Percentiles rank a stretch among this genome's conserved stretches.
Conservation (phyloP, 2,329 filamentous ascomycete genomes). For the Diaporthe humulicola region DNA sequence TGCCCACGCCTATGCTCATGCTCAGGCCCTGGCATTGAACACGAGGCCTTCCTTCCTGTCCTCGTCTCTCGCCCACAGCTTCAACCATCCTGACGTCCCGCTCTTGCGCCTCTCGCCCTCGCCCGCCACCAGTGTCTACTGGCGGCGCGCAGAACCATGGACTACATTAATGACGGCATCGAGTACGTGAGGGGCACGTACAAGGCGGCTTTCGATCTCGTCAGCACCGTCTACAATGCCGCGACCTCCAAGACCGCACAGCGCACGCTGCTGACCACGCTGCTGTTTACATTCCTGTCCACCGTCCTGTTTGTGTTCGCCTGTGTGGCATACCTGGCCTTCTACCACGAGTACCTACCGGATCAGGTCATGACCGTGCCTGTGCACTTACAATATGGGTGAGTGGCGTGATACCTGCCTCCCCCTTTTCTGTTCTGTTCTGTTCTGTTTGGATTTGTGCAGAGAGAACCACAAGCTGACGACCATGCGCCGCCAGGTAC, state of each 20-base stretch:
- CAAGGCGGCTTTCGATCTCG: conserved; percentile 43
- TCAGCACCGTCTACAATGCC: conserved; percentile 49
- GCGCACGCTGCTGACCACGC: conserved; percentile 61
- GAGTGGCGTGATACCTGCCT: conserved; percentile 43
- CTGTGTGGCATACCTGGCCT: conserved; percentile 62
- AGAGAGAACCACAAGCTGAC: neutral
- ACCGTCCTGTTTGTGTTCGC: conserved; percentile 62
- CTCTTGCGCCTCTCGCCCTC: neutral
- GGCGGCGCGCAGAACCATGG: conserved; percentile 33
- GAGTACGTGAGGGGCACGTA: conserved; percentile 13
- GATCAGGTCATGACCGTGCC: conserved; percentile 66
- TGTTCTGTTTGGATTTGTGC: too few relatives aligned
- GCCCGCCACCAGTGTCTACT: neutral
- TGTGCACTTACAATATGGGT: conserved; percentile 72
- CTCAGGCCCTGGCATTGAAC: neutral
- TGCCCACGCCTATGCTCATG: neutral
- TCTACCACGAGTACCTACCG: conserved; percentile 70
- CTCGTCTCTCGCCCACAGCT: neutral
- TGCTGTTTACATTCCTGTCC: conserved; percentile 59
- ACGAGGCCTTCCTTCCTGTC: neutral
- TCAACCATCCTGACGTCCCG: neutral
- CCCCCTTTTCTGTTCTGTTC: neutral
- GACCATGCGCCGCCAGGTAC: conserved; percentile 50
- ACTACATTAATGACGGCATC: conserved; percentile 20
- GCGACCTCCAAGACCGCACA: conserved; percentile 66